These are phyloP conservation scores for Typha latifolia DNA, from an alignment of 176 grass and related monocot species.

Conservation along the genomic window DNA sequence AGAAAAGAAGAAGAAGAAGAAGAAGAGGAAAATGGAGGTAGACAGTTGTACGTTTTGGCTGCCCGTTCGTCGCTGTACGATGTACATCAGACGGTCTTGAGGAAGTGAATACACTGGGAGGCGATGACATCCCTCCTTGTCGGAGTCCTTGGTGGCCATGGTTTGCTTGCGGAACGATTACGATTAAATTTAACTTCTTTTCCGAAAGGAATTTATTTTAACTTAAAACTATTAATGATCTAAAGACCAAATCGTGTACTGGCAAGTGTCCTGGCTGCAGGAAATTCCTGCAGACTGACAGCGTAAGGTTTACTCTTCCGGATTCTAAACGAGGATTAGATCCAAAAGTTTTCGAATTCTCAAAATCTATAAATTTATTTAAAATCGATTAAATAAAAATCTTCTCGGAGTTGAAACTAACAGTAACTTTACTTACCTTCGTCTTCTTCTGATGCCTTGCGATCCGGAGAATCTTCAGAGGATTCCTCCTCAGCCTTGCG, in stretches of 20 bases:
- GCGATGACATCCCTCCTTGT: neutral
- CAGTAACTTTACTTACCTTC: constrained; percentile 47
- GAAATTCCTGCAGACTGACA: constrained; percentile 27
- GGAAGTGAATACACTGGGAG: neutral
- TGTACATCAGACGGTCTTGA: neutral
- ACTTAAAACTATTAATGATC: too few species aligned
- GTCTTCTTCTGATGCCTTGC: constrained; percentile 21
- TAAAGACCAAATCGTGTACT: too few species aligned
- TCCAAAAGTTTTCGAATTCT: constrained; percentile 36
- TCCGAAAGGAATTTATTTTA: too few species aligned
- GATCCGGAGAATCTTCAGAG: too few species aligned
- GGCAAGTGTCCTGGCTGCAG: too few species aligned
- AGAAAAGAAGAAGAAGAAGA: neutral
- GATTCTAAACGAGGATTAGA: constrained; percentile 24
- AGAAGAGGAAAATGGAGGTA: constrained; percentile 1
- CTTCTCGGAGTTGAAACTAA: neutral
- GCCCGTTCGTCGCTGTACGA: constrained; percentile 1
- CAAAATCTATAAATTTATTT: neutral
- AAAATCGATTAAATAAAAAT: neutral
- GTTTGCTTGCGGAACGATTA: too few species aligned
- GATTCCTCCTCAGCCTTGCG: constrained; percentile 55
- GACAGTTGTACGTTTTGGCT: constrained; percentile 10
- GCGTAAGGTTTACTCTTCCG: constrained; percentile 10
- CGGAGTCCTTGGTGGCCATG: too few species aligned
- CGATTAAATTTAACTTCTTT: too few species aligned